These are phyloP conservation scores for Pythium angustatum DNA, from an alignment of 352 stramenopile species.

Conservation along the genomic window DNA sequence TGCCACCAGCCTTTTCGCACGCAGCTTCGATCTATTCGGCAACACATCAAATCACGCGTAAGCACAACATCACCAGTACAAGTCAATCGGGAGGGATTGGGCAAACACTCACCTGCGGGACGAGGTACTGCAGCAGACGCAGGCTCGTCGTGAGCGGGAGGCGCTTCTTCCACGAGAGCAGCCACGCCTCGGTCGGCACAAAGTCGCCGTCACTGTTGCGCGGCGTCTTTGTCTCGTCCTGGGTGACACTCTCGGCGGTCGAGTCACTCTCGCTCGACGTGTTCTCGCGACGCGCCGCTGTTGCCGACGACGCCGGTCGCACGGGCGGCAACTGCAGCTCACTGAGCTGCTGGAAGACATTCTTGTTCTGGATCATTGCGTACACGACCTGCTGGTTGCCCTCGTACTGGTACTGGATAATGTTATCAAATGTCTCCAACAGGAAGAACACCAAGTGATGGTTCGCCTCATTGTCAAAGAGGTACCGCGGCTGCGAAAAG, in stretches of 20 bases:
- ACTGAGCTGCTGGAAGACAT: slow-evolving; percentile 92
- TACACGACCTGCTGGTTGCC: slow-evolving; percentile 98
- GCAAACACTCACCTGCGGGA: slow-evolving; percentile 75
- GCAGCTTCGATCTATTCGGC: slow-evolving; percentile 70
- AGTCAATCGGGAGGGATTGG: not conserved
- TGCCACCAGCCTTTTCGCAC: slow-evolving; percentile 76
- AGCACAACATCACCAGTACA: slow-evolving; percentile 4
- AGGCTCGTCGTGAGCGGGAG: slow-evolving; percentile 95
- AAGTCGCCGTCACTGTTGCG: slow-evolving; percentile 61
- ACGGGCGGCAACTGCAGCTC: slow-evolving; percentile 90
- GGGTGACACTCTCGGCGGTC: not conserved
- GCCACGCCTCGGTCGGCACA: slow-evolving; percentile 92
- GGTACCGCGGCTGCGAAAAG: slow-evolving; percentile 91
- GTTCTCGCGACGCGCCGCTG: slow-evolving; percentile 12
- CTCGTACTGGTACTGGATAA: slow-evolving; percentile 98
- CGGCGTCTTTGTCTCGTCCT: slow-evolving; percentile 32
- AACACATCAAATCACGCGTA: no score
- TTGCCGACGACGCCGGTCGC: slow-evolving; percentile 35
- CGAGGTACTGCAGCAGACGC: slow-evolving; percentile 93
- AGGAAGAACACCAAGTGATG: slow-evolving; percentile 96
- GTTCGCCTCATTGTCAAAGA: slow-evolving; percentile 96
- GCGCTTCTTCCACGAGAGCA: slow-evolving; percentile 93
- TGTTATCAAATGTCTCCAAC: slow-evolving; percentile 99
- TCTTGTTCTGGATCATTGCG: slow-evolving; percentile 97
- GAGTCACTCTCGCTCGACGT: slow-evolving; percentile 14